Percentiles rank a stretch among this genome's conserved stretches.
Evolutionary conservation across 306 rosid genomes (phyloP).

Genomic region (Abrus precatorius): DNA sequence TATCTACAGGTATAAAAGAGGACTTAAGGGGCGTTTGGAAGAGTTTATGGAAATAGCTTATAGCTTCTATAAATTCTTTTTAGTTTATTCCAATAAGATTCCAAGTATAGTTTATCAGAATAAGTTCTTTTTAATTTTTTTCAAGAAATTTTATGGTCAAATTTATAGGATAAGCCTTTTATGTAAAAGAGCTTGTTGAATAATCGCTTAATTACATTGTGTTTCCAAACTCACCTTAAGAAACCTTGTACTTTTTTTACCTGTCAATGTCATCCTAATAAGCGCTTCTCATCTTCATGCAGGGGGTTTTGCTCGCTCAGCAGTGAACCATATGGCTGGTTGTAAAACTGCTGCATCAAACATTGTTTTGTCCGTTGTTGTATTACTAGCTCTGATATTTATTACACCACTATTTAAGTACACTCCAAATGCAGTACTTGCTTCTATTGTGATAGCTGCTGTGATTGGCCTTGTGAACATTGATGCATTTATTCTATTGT

Average conservation of each 20-base stretch:
- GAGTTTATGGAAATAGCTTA: too few relatives aligned
- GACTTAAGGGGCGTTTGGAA: too few relatives aligned
- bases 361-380: constrained; percentile 78
- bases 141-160: too few relatives aligned
- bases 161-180: too few relatives aligned
- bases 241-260: too few relatives aligned
- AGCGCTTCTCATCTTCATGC: constrained; percentile 12
- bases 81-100: too few relatives aligned
- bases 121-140: too few relatives aligned
- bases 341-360: constrained; percentile 84
- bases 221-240: too few relatives aligned
- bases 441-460: constrained; percentile 78
- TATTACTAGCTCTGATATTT: constrained; percentile 63
- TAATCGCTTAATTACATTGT: too few relatives aligned
- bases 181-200: too few relatives aligned
- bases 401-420: constrained; percentile 85
- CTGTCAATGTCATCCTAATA: background rate
- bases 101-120: too few relatives aligned
- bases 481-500: constrained; percentile 60
- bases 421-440: constrained; percentile 89
- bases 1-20: constrained; percentile 69
- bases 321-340: constrained; percentile 91
- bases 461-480: constrained; percentile 65
- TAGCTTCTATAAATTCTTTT: too few relatives aligned
- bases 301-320: constrained; percentile 93